These are phyloP conservation scores for Phytophthora capsici DNA, from an alignment of 352 stramenopile species.

Conservation along the genomic window DNA sequence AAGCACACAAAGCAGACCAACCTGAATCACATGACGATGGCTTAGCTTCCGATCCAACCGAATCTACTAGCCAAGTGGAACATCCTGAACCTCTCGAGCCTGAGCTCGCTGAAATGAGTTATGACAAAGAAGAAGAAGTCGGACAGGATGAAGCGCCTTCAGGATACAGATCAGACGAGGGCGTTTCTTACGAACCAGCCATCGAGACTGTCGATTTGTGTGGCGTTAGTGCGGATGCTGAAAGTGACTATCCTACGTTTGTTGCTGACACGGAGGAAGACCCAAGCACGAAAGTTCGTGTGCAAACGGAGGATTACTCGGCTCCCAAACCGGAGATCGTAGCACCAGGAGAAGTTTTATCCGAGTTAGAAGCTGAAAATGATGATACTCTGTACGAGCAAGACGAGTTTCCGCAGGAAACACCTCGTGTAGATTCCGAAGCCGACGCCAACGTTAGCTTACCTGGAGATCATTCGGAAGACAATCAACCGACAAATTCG, in stretches of 20 bases:
- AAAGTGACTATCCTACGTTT: conserved; percentile 14
- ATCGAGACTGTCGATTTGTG: conserved; percentile 3
- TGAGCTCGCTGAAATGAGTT: background rate
- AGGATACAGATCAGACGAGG: conserved; percentile 2
- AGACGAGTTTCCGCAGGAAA: conserved; percentile 27
- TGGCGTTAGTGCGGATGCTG: background rate
- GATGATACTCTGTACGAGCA: conserved; percentile 25
- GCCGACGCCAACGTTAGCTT: background rate
- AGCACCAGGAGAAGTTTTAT: no score
- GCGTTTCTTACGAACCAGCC: background rate
- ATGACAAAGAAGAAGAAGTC: background rate
- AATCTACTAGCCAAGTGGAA: no score
- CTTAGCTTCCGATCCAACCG: background rate
- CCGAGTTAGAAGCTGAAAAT: no score
- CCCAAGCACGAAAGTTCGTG: background rate
- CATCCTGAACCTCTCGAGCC: no score
- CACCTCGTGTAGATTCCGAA: background rate
- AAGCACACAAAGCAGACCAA: background rate
- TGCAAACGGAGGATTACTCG: background rate
- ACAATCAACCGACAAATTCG: background rate
- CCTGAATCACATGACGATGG: background rate
- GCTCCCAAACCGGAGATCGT: background rate
- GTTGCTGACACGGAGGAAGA: conserved; percentile 14
- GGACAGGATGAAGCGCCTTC: background rate
- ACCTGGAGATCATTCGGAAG: background rate